Evolutionary conservation across 2,329 filamentous ascomycete species (phyloP).

Genomic region (Pleoardoris graminearum): DNA sequence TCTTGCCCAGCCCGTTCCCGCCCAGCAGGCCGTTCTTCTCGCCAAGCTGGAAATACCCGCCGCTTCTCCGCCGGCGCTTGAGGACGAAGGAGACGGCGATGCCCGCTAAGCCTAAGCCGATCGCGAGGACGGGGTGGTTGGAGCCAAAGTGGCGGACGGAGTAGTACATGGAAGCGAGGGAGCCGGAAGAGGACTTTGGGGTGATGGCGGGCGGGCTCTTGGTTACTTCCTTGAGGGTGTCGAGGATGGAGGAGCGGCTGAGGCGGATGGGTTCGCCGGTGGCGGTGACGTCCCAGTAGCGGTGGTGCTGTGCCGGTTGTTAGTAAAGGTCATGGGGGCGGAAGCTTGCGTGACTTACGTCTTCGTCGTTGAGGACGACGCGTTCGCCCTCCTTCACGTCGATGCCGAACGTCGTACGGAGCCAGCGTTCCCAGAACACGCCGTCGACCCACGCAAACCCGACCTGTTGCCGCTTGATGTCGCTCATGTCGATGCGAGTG

Average conservation of each 20-base stretch:
- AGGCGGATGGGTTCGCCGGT: slow-evolving; percentile 89
- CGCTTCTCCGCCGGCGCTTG: slow-evolving; percentile 44
- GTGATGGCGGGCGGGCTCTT: slow-evolving; percentile 70
- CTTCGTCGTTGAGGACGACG: slow-evolving; percentile 95
- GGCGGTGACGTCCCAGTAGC: slow-evolving; percentile 91
- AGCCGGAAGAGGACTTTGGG: slow-evolving; percentile 75
- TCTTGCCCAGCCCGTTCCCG: slow-evolving; percentile 54
- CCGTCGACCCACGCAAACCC: slow-evolving; percentile 97
- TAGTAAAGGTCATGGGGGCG: slow-evolving; percentile 8
- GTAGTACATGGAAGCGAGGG: slow-evolving; percentile 69
- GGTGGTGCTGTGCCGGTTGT: slow-evolving; percentile 66
- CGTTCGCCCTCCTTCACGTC: slow-evolving; percentile 83
- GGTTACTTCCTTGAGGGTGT: slow-evolving; percentile 76
- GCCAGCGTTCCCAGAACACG: slow-evolving; percentile 96
- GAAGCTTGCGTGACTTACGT: slow-evolving; percentile 64
- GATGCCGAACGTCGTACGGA: slow-evolving; percentile 91
- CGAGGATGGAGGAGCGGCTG: slow-evolving; percentile 86
- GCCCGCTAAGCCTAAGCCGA: slow-evolving; percentile 62
- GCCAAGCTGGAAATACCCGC: slow-evolving; percentile 65
- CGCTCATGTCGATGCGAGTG: slow-evolving; percentile 89
- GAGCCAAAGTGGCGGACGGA: slow-evolving; percentile 46
- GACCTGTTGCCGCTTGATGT: slow-evolving; percentile 83
- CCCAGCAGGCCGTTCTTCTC: slow-evolving; percentile 70
- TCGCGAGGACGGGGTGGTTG: slow-evolving; percentile 51
- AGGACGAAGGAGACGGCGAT: slow-evolving; percentile 49